These are phyloP conservation scores for Zygosaccharomyces pseudobailii DNA, from an alignment of 1,139 yeast species.

Conservation along the genomic window DNA sequence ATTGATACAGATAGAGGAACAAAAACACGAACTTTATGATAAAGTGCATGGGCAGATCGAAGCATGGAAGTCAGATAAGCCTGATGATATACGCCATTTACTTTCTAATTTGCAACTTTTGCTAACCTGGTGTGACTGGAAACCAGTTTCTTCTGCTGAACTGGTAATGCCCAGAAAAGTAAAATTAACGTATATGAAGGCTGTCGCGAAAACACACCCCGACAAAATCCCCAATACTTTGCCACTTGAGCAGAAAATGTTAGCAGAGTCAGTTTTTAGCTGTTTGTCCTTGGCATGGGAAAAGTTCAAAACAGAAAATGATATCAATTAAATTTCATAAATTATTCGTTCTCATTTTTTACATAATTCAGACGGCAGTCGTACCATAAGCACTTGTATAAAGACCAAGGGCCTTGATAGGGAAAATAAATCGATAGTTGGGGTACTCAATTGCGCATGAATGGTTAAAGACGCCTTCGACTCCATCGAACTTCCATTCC, in stretches of 20 bases:
- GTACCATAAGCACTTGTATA: slow-evolving; percentile 39
- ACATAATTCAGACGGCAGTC: slow-evolving; percentile 10
- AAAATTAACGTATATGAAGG: slow-evolving; percentile 83
- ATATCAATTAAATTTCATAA: slow-evolving; percentile 32
- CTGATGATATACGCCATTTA: slow-evolving; percentile 70
- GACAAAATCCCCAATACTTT: slow-evolving; percentile 65
- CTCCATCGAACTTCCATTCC: slow-evolving; percentile 79
- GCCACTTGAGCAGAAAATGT: slow-evolving; percentile 65
- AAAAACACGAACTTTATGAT: slow-evolving; percentile 57
- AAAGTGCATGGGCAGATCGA: slow-evolving; percentile 50
- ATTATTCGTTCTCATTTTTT: neutral
- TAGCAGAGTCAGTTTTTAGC: slow-evolving; percentile 85
- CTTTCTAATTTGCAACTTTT: slow-evolving; percentile 61
- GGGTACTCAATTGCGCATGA: slow-evolving; percentile 95
- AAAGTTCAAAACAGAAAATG: slow-evolving; percentile 58
- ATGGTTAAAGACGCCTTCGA: slow-evolving; percentile 96
- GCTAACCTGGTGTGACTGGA: slow-evolving; percentile 64
- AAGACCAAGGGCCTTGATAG: slow-evolving; percentile 89
- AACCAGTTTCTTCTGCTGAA: slow-evolving; percentile 63
- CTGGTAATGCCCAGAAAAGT: slow-evolving; percentile 89
- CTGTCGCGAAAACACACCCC: slow-evolving; percentile 90
- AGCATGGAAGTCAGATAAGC: slow-evolving; percentile 70
- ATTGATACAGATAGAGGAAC: slow-evolving; percentile 50
- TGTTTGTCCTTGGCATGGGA: slow-evolving; percentile 91
- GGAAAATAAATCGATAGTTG: slow-evolving; percentile 80